Conservation (phyloP, 495 filamentous ascomycete genomes). For the Neurospora tetrasperma region DNA sequence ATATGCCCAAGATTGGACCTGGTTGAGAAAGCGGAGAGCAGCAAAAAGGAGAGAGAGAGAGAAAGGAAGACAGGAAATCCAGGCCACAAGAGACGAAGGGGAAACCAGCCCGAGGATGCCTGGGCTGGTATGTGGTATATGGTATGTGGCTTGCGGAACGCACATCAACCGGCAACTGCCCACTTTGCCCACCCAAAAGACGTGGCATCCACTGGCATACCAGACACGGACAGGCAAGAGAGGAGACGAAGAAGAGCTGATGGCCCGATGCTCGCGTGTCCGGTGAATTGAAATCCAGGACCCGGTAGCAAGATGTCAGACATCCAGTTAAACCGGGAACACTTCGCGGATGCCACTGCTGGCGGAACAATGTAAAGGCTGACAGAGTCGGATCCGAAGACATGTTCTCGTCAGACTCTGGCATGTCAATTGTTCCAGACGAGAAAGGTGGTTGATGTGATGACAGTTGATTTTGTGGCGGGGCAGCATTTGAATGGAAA, state of each 20-base stretch:
- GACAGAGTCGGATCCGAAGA: background rate
- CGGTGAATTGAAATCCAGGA: background rate
- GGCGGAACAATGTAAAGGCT: background rate
- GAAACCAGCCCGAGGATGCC: background rate
- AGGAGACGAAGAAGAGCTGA: background rate
- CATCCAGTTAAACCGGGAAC: background rate
- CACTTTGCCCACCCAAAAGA: background rate
- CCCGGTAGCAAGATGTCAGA: background rate
- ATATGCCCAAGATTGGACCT: constrained; percentile 84
- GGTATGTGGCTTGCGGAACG: background rate
- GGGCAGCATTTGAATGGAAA: too few relatives aligned
- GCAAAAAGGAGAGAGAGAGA: background rate
- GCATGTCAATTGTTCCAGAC: background rate
- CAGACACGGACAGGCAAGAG: background rate
- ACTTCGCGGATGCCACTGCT: background rate
- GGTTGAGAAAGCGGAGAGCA: constrained; percentile 36
- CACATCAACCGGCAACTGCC: background rate
- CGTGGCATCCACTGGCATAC: background rate
- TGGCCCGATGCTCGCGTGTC: background rate
- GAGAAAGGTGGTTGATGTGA: background rate
- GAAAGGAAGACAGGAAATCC: background rate
- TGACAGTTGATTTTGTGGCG: background rate
- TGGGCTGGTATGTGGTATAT: background rate
- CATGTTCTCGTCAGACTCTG: background rate
- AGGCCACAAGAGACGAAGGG: background rate